Evolutionary conservation across 2,329 filamentous ascomycete species (phyloP).

Genomic region (Davidsoniella virescens): DNA sequence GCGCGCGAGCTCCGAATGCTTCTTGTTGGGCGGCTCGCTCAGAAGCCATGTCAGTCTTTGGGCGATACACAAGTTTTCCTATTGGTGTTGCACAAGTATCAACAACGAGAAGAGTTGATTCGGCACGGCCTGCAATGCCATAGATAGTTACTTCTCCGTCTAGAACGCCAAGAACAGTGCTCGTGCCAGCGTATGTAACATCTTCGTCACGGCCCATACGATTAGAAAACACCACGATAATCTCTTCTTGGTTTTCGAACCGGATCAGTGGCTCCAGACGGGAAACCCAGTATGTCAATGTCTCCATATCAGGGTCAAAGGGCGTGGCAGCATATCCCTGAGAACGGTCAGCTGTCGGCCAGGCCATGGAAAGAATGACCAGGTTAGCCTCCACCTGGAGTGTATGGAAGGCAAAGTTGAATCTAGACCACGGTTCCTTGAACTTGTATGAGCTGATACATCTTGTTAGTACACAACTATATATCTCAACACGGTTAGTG

Average conservation of each 20-base stretch:
- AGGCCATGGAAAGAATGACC: conserved; percentile 60
- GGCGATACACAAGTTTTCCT: conserved; percentile 28
- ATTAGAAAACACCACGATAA: conserved; percentile 58
- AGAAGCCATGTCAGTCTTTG: conserved; percentile 12
- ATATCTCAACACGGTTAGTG: background rate
- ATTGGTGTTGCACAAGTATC: conserved; percentile 36
- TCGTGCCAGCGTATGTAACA: conserved; percentile 56
- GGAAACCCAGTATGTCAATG: conserved; percentile 59
- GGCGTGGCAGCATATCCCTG: conserved; percentile 30
- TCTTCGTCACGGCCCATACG: conserved; percentile 49
- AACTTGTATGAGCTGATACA: conserved; percentile 9
- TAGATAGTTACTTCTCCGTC: conserved; percentile 51
- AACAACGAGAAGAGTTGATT: conserved; percentile 50
- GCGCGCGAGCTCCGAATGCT: conserved; percentile 1
- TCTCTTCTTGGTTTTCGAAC: conserved; percentile 34
- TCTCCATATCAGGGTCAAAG: conserved; percentile 51
- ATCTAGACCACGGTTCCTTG: conserved; percentile 13
- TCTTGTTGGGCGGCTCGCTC: background rate
- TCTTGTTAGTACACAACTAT: background rate
- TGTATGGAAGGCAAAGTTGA: conserved; percentile 33
- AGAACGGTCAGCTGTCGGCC: conserved; percentile 44
- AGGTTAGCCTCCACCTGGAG: conserved; percentile 40
- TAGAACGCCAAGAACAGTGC: conserved; percentile 50
- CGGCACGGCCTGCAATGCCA: conserved; percentile 50
- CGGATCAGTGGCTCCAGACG: conserved; percentile 50